Evolutionary conservation across 2,329 filamentous ascomycete species (phyloP), one percentile per base, ranked within the genome.

Genomic region (Talaromyces sp.): DNA sequence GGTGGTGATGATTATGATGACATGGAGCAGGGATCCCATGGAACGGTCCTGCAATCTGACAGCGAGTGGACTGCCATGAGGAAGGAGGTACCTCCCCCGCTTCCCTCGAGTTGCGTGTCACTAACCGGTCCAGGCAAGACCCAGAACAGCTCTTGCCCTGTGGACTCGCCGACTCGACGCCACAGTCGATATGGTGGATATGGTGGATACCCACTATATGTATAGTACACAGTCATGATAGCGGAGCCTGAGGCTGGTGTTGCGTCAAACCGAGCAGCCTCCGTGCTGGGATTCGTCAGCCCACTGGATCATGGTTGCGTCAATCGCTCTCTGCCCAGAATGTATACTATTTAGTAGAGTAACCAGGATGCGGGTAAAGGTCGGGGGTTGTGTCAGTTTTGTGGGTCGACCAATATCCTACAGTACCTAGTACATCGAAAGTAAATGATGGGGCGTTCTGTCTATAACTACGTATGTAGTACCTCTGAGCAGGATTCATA

Each of bases 11-110:
- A 50, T 50, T 31, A 54, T 54, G 50, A 54, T 54, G 50, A 35
- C 50, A 54, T 54, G 50, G 50, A 54, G 27, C 50, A 54, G 50
- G 50, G 50, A 54, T 54, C n/a, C 27, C 50, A 37, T 54, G 50
- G 50, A n/a, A 41, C 8, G n/a, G 41, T 19, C 39, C 41, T 45
- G 41, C 19, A 19, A 19, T 45, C 13, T 47, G 43, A 37, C 35
- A 31, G 27, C 35, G 35, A 37, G 9, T 37, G 35, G 35, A 11
- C 9, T 4, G 13, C 13, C 35, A 31, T 31, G 27, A 31, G 27
- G 27, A 31, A 31, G 27, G 27, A 31, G 27, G 27, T 31, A 31
- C 43, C 43, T 47, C 43, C 43, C 43, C 43, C 43, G 43, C 43
- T 43, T 43, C 9, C 41, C 41, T 5, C 16, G 41, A 6, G 27